Conservation (phyloP, 805 yeast species). For the Blastobotrys americana region DNA sequence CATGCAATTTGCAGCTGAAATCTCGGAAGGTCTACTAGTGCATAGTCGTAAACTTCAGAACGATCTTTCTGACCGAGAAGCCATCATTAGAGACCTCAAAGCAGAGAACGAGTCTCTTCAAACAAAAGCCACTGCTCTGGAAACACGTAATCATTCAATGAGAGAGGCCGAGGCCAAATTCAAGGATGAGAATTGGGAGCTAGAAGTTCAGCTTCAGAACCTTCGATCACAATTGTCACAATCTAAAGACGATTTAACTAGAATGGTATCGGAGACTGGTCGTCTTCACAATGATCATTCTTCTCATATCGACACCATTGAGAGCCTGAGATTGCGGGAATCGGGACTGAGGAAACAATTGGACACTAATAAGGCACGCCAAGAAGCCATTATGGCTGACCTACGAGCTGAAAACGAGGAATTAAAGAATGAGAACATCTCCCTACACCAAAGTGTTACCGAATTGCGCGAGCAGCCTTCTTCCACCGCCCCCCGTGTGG, state of each 20-base stretch:
- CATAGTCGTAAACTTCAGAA: constrained; percentile 30
- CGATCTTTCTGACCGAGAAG: constrained; percentile 19
- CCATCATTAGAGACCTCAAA: constrained; percentile 12
- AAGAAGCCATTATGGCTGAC: constrained; percentile 22
- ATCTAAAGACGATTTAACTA: constrained; percentile 20
- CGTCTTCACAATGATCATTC: constrained; percentile 17
- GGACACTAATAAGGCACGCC: constrained; percentile 16
- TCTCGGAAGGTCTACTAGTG: constrained; percentile 27
- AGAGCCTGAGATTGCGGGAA: constrained; percentile 24
- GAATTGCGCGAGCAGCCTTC: constrained; percentile 15
- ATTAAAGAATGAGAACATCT: constrained; percentile 22
- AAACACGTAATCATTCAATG: constrained; percentile 17
- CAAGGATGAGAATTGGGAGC: constrained; percentile 33
- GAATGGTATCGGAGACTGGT: constrained; percentile 22
- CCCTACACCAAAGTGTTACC: constrained; percentile 16
- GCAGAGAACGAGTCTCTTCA: constrained; percentile 17
- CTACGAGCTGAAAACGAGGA: constrained; percentile 19
- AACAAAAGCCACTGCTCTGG: constrained; percentile 15
- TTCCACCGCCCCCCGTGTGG: too few relatives aligned
- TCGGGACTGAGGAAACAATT: constrained; percentile 24
- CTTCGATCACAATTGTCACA: constrained; percentile 20
- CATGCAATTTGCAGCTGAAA: constrained; percentile 28
- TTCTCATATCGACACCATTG: constrained; percentile 26
- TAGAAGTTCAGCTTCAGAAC: constrained; percentile 30
- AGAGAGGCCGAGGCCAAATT: constrained; percentile 21